Evolutionary conservation across 1,284 basidiomycete genomes (phyloP).

Genomic region (Ustilago shanxiensis): DNA sequence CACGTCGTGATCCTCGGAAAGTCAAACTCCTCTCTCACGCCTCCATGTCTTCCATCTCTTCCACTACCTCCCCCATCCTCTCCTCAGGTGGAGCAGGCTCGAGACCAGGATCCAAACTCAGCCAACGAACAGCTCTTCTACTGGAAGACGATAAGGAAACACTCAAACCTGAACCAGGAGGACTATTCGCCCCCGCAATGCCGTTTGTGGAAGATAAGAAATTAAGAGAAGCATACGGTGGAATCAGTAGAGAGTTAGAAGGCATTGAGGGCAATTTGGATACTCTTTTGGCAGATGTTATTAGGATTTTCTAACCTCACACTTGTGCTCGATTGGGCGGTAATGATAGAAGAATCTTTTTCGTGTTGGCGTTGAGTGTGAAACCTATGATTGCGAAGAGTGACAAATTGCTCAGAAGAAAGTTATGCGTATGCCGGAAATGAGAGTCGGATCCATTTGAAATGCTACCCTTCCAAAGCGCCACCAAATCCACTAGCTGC

Average conservation of each 20-base stretch:
- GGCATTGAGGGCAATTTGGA: slow-evolving; percentile 49
- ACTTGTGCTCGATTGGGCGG: too few species aligned
- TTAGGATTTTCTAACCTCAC: slow-evolving; percentile 41
- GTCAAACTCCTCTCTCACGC: slow-evolving; percentile 31
- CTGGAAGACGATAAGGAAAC: slow-evolving; percentile 28
- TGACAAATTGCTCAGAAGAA: not conserved
- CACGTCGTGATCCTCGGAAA: slow-evolving; percentile 50
- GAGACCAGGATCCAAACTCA: slow-evolving; percentile 32
- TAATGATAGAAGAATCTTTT: too few species aligned
- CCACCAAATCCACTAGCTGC: slow-evolving; percentile 38
- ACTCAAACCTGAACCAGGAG: slow-evolving; percentile 44
- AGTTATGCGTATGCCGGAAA: not conserved
- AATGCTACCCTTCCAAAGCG: slow-evolving; percentile 10
- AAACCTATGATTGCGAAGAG: too few species aligned
- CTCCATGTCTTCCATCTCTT: slow-evolving; percentile 29
- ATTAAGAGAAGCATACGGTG: slow-evolving; percentile 38
- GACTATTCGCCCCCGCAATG: slow-evolving; percentile 51
- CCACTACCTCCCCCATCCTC: slow-evolving; percentile 13
- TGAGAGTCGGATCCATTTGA: not conserved
- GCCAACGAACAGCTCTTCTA: slow-evolving; percentile 8
- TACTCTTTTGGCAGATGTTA: slow-evolving; percentile 39
- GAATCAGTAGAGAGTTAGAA: slow-evolving; percentile 38
- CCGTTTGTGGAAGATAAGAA: slow-evolving; percentile 46
- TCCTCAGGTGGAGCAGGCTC: slow-evolving; percentile 8
- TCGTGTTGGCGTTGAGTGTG: too few species aligned